A percentile compares a stretch with the other conserved stretches of the same genome.
Conservation (phyloP, 2,329 filamentous ascomycete genomes). For the Penicillium frequentans region DNA sequence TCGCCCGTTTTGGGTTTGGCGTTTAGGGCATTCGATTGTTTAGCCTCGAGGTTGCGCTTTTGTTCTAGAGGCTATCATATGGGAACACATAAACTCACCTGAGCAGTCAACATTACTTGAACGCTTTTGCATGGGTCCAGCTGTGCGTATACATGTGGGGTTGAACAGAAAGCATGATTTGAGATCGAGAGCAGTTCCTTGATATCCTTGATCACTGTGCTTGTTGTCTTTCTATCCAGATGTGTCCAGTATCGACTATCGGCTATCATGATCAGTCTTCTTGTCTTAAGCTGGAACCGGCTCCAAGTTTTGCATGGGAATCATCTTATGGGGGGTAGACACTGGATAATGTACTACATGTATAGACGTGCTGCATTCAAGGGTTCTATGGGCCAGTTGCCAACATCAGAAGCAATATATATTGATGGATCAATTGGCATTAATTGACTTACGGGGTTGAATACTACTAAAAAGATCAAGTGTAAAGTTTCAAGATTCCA, state of each 20-base stretch:
- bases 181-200: not conserved
- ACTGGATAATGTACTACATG: not conserved
- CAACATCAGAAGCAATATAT: not conserved
- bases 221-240: not conserved
- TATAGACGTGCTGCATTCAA: not conserved
- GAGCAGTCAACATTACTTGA: not conserved
- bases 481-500: not conserved
- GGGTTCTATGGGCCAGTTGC: not conserved
- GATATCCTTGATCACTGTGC: not conserved
- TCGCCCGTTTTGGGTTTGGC: slow-evolving; percentile 8
- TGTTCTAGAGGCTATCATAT: not conserved
- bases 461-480: not conserved
- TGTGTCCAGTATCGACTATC: not conserved
- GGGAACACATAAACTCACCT: not conserved
- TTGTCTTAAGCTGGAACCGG: not conserved
- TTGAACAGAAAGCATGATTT: not conserved
- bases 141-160: not conserved
- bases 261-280: not conserved
- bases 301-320: not conserved
- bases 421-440: not conserved
- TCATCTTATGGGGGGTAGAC: not conserved
- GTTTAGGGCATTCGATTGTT: slow-evolving; percentile 12
- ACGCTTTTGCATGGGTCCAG: not conserved
- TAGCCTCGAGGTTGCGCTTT: not conserved
- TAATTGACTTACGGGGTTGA: too few relatives aligned